A percentile compares a stretch with the other conserved stretches of the same genome.
Evolutionary conservation across 352 stramenopile genomes (phyloP).

Genomic region (Phytophthora syringae): DNA sequence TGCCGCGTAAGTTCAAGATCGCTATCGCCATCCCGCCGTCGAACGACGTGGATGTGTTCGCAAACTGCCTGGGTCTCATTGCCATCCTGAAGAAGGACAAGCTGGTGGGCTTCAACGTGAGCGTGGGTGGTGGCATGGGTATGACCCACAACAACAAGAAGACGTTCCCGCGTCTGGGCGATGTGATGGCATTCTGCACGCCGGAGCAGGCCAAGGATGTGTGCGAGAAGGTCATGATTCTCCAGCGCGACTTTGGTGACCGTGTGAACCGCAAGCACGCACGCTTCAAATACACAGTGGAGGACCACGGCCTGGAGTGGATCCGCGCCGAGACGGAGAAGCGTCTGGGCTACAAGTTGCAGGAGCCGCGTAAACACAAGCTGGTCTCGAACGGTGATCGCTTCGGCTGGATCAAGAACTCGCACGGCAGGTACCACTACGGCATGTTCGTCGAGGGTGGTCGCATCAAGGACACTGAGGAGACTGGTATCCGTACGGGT

Average conservation of each 20-base stretch:
- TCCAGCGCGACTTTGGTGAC: slow-evolving; percentile 97
- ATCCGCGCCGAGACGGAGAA: slow-evolving; percentile 95
- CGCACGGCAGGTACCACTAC: slow-evolving; percentile 78
- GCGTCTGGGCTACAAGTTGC: slow-evolving; percentile 94
- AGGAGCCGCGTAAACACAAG: slow-evolving; percentile 80
- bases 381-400: slow-evolving; percentile 74
- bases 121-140: slow-evolving; percentile 97
- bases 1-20: slow-evolving; percentile 99
- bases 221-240: slow-evolving; percentile 94
- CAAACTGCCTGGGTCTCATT: slow-evolving; percentile 97
- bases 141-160: slow-evolving; percentile 98
- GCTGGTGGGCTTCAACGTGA: slow-evolving; percentile 95
- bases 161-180: slow-evolving; percentile 96
- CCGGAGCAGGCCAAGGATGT: slow-evolving; percentile 91
- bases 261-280: slow-evolving; percentile 96
- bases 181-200: slow-evolving; percentile 96
- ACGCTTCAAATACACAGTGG: slow-evolving; percentile 99
- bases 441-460: slow-evolving; percentile 90
- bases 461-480: slow-evolving; percentile 93
- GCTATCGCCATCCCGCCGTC: slow-evolving; percentile 97
- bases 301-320: slow-evolving; percentile 95
- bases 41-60: slow-evolving; percentile 98
- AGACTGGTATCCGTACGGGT: slow-evolving; percentile 87
- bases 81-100: slow-evolving; percentile 90
- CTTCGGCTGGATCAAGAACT: slow-evolving; percentile 80